Evolutionary conservation across 2,329 filamentous ascomycete species (phyloP).

Genomic region (Neonectria hederae): DNA sequence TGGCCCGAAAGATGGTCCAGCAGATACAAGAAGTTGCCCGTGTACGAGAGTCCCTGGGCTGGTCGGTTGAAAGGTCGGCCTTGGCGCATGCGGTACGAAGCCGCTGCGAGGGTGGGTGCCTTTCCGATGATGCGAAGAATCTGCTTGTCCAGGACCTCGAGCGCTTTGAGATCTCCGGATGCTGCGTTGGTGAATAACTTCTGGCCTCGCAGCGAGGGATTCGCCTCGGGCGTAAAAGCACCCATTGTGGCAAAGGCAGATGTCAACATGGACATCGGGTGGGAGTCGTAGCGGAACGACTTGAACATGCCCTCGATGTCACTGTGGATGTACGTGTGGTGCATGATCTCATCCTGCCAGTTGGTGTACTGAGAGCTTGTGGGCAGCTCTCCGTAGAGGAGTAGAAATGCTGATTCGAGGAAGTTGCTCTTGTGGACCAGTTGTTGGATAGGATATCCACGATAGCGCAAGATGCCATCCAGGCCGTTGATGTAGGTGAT

Average conservation of each 20-base stretch:
- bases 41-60: slow-evolving; percentile 58
- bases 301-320: slow-evolving; percentile 62
- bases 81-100: slow-evolving; percentile 62
- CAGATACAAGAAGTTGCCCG: slow-evolving; percentile 65
- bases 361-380: slow-evolving; percentile 50
- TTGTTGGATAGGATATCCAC: slow-evolving; percentile 62
- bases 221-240: slow-evolving; percentile 60
- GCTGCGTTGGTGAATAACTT: slow-evolving; percentile 60
- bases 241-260: slow-evolving; percentile 60
- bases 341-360: slow-evolving; percentile 61
- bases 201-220: slow-evolving; percentile 59
- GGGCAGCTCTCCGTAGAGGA: slow-evolving; percentile 62
- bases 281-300: slow-evolving; percentile 61
- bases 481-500: slow-evolving; percentile 64
- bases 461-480: slow-evolving; percentile 61
- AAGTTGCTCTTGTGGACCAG: slow-evolving; percentile 60
- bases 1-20: slow-evolving; percentile 59
- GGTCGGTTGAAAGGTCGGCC: slow-evolving; percentile 62
- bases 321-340: slow-evolving; percentile 60
- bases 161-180: slow-evolving; percentile 51
- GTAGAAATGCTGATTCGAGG: slow-evolving; percentile 59
- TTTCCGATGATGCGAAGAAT: slow-evolving; percentile 63
- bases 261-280: slow-evolving; percentile 62
- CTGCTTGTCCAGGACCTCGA: slow-evolving; percentile 59
- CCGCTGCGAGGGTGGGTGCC: slow-evolving; percentile 60